Evolutionary conservation across 495 filamentous ascomycete genomes (phyloP).

Genomic region (Aspergillus egyptiacus): DNA sequence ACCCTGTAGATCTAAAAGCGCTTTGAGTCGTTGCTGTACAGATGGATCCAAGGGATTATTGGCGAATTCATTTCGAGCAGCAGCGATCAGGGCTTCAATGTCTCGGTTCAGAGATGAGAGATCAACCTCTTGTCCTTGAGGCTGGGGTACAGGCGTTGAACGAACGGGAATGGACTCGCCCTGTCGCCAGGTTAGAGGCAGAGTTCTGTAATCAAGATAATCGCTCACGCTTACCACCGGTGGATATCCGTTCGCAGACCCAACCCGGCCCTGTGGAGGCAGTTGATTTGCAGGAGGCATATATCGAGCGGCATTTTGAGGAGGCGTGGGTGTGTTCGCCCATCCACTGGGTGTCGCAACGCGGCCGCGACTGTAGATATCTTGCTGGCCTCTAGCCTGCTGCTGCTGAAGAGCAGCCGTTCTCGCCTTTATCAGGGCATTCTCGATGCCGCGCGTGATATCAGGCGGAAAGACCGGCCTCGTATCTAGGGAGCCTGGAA

Average conservation of each 20-base stretch:
- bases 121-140: slow-evolving; percentile 35
- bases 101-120: slow-evolving; percentile 75
- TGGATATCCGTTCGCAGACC: slow-evolving; percentile 28
- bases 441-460: slow-evolving; percentile 83
- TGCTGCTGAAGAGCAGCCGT: slow-evolving; percentile 68
- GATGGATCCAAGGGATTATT: slow-evolving; percentile 65
- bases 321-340: slow-evolving; percentile 66
- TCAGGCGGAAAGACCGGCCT: slow-evolving; percentile 85
- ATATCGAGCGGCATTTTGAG: slow-evolving; percentile 43
- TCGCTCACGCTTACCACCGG: slow-evolving; percentile 27
- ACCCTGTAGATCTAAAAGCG: slow-evolving; percentile 76
- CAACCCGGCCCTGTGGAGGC: slow-evolving; percentile 28
- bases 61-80: slow-evolving; percentile 64
- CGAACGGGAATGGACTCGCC: slow-evolving; percentile 19
- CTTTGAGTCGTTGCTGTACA: slow-evolving; percentile 71
- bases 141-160: slow-evolving; percentile 33
- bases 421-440: slow-evolving; percentile 80
- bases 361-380: slow-evolving; percentile 53
- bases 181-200: slow-evolving; percentile 11
- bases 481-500: slow-evolving; percentile 81
- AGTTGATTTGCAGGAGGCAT: slow-evolving; percentile 21
- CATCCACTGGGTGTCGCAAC: slow-evolving; percentile 49
- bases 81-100: slow-evolving; percentile 66
- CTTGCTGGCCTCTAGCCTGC: slow-evolving; percentile 60
- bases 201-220: background rate